phyloP scores from a whole-genome alignment of 176 grass and related monocot species.

The Musa itinerans region DNA sequence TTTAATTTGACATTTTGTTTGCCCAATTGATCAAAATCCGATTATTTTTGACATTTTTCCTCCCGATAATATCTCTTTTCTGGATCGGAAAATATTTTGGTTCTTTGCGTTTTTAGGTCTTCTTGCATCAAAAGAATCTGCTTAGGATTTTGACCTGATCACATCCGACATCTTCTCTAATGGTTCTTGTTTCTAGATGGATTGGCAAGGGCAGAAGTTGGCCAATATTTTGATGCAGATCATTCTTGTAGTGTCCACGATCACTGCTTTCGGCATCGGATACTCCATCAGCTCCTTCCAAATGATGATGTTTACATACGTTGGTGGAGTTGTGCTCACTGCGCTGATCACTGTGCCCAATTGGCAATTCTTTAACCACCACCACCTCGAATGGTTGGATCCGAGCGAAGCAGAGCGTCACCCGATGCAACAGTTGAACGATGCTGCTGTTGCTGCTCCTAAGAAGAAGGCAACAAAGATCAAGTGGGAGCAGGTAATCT shows the following conservation, averaged over 20 bases:
- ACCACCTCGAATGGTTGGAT: slow-evolving; percentile 86
- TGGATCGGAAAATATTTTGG: too few species aligned
- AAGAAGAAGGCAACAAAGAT: slow-evolving; percentile 83
- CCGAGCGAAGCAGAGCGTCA: slow-evolving; percentile 55
- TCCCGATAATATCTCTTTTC: too few species aligned
- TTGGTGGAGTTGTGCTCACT: slow-evolving; percentile 72
- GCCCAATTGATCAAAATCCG: too few species aligned
- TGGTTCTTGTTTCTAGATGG: slow-evolving; percentile 32
- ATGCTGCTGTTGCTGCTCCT: neutral
- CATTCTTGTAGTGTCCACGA: slow-evolving; percentile 47
- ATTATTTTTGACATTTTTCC: too few species aligned
- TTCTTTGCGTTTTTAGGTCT: too few species aligned
- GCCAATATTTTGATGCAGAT: slow-evolving; percentile 91
- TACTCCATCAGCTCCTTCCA: slow-evolving; percentile 55
- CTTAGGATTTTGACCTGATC: too few species aligned
- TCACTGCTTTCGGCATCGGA: slow-evolving; percentile 46
- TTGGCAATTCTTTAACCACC: slow-evolving; percentile 75
- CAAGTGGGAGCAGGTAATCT: slow-evolving; percentile 28
- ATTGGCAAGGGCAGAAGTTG: slow-evolving; percentile 94
- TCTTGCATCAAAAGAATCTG: too few species aligned
- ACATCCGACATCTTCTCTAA: too few species aligned
- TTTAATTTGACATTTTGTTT: too few species aligned
- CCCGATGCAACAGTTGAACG: slow-evolving; percentile 51
- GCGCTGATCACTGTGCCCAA: slow-evolving; percentile 68
- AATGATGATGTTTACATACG: slow-evolving; percentile 80